Evolutionary conservation across 176 grass and related monocot genomes (phyloP), one percentile per base, ranked within the genome.

Genomic region (Triticum timopheevii): DNA sequence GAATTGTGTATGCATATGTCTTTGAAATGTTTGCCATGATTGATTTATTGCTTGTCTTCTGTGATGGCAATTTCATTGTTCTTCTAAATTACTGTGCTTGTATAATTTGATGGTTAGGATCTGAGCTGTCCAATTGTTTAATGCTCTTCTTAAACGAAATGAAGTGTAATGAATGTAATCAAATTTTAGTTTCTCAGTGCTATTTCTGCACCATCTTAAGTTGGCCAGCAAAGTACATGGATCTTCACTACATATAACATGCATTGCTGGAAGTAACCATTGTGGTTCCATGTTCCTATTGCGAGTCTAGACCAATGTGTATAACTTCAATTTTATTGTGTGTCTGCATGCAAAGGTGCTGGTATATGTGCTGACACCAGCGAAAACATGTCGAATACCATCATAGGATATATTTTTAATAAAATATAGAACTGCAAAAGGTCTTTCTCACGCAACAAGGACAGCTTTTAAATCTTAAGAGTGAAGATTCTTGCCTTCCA

Each of bases 281-380:
- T 20, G 28, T 36, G 47, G n/a, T 87, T 84, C 17, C 70, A 84
- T 25, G 30, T 73, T 87, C 74, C 67, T 80, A 74, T 58, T 80
- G 61, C 28, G 22, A 7, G 6, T 24, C 35, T 61, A 54, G 24
- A 35, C 28, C 62, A 54, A 76, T 17, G 28, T 79, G 77, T 72
- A 59, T 66, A 61, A 74, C 19, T 66, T 79, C 10, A 27, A n/a
- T 74, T 56, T 75, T 80, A 68, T 35, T 87, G 19, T 36, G 66
- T 87, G 8, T 47, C 30, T 24, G 7, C 3, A 35, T 76, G 62
- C 83, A 77, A 91, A 70, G 17, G 70, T 91, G 69, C 49, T 77
- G 70, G 52, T 81, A 69, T 72, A 85, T 64, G 73, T 91, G 39
- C 72, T 85, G 62, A 81, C 82, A 69, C 13, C 72, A 88, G 52